Evolutionary conservation across 1,139 yeast species (phyloP).

Genomic region (Candida tunisiensis): DNA sequence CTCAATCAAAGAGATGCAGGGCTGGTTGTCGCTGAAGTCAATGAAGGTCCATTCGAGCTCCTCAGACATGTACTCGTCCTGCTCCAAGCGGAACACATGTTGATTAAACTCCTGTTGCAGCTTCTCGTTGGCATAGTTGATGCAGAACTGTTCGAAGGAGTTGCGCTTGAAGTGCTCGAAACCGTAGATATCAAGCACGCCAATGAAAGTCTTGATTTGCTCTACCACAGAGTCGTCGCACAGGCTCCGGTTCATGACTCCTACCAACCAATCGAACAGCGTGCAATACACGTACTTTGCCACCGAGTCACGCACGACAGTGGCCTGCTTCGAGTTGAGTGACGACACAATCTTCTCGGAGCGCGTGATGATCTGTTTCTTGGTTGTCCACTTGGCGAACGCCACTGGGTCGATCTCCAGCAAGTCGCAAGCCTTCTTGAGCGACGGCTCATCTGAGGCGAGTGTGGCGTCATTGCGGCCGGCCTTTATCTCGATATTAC

Average conservation of each 20-base stretch:
- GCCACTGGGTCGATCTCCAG: conserved; percentile 60
- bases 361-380: conserved; percentile 87
- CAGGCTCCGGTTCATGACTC: conserved; percentile 62
- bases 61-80: conserved; percentile 84
- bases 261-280: conserved; percentile 89
- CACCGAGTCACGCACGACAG: conserved; percentile 89
- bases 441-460: conserved; percentile 72
- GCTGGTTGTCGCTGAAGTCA: conserved; percentile 93
- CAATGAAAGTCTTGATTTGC: conserved; percentile 60
- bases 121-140: conserved; percentile 94
- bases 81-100: conserved; percentile 92
- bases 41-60: conserved; percentile 95
- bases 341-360: conserved; percentile 82
- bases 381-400: conserved; percentile 86
- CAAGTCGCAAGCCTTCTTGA: conserved; percentile 69
- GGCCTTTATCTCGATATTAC: conserved; percentile 80
- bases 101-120: conserved; percentile 95
- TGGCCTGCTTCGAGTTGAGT: conserved; percentile 68
- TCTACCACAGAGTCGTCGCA: conserved; percentile 38
- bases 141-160: conserved; percentile 95
- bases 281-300: conserved; percentile 89
- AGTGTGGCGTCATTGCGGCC: conserved; percentile 75
- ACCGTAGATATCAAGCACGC: conserved; percentile 95
- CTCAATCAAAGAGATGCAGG: conserved; percentile 89
- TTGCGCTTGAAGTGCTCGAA: conserved; percentile 91